These are phyloP conservation scores for Alternaria infectoria DNA, from an alignment of 2,329 filamentous ascomycete genomes.

Conservation along the genomic window DNA sequence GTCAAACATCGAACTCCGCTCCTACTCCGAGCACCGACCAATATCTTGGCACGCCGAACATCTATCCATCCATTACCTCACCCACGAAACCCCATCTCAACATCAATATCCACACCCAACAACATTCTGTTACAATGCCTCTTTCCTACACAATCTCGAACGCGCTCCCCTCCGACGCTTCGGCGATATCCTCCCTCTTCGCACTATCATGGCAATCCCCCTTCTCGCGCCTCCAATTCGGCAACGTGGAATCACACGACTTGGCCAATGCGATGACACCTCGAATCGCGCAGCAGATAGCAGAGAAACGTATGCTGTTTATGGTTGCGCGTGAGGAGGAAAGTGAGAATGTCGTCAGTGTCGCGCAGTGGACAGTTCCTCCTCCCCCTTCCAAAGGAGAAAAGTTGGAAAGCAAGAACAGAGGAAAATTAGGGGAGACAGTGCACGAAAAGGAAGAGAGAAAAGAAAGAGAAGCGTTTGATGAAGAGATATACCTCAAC, in stretches of 20 bases:
- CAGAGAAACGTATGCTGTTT: constrained; percentile 7
- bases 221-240: constrained; percentile 36
- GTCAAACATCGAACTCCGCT: background rate
- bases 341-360: constrained; percentile 21
- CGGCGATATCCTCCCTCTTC: constrained; percentile 33
- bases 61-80: background rate
- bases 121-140: background rate
- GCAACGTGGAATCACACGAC: constrained; percentile 20
- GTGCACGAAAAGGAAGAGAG: constrained; percentile 25
- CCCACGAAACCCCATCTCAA: background rate
- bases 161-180: background rate
- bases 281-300: constrained; percentile 28
- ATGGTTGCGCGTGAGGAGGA: constrained; percentile 19
- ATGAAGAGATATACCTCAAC: constrained; percentile 28
- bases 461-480: constrained; percentile 28
- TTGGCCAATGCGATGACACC: constrained; percentile 28
- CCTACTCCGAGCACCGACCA: background rate
- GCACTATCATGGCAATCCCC: constrained; percentile 34
- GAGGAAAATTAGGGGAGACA: constrained; percentile 16
- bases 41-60: background rate
- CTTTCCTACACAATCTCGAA: background rate
- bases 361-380: constrained; percentile 36
- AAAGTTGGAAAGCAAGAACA: constrained; percentile 21
- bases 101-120: background rate
- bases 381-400: background rate